These are phyloP conservation scores for Sphaerosporella brunnea DNA, from an alignment of 495 filamentous ascomycete genomes.

Conservation along the genomic window DNA sequence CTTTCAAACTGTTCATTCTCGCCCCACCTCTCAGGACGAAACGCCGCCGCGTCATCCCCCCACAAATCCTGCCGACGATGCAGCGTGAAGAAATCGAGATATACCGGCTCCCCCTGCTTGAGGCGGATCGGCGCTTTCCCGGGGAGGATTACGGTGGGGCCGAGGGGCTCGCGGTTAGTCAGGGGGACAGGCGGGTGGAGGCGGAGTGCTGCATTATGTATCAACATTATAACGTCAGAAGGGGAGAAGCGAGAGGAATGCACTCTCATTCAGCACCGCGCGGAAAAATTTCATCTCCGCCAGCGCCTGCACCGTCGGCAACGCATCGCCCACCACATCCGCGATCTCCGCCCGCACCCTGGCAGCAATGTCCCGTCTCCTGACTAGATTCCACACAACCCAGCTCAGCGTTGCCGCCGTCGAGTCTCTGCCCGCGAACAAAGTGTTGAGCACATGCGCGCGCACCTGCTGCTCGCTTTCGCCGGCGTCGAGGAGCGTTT, in stretches of 20 bases:
- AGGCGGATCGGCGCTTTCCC: neutral
- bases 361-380: neutral
- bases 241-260: neutral
- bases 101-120: neutral
- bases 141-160: neutral
- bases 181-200: neutral
- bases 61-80: slow-evolving; percentile 32
- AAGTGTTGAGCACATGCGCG: slow-evolving; percentile 1
- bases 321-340: neutral
- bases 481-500: neutral
- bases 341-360: neutral
- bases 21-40: slow-evolving; percentile 57
- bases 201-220: neutral
- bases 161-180: neutral
- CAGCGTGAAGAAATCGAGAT: slow-evolving; percentile 19
- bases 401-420: neutral
- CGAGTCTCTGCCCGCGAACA: neutral
- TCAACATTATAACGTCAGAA: no score
- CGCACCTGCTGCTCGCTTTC: neutral
- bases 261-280: neutral
- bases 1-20: neutral
- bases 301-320: neutral
- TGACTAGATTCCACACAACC: neutral
- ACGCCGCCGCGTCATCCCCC: slow-evolving; percentile 33
- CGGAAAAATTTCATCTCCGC: neutral